phyloP scores from a whole-genome alignment of 805 yeast species.

The Yamadazyma ubonensis region DNA sequence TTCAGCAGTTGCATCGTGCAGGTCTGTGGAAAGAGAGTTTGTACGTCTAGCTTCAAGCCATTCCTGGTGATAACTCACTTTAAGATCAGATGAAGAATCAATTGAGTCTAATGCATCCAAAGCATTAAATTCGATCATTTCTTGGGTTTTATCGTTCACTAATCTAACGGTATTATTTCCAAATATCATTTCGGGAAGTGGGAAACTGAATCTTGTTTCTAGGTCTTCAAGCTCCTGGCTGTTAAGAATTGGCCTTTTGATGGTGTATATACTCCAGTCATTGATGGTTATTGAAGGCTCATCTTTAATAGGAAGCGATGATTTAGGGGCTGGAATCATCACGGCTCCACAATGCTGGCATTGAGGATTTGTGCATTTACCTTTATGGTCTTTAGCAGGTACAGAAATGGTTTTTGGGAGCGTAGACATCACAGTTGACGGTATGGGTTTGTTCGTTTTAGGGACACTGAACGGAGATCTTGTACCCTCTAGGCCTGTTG shows the following conservation, averaged over 20 bases:
- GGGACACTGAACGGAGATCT: slow-evolving; percentile 1
- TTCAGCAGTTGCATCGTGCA: slow-evolving; percentile 22
- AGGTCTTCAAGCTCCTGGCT: slow-evolving; percentile 70
- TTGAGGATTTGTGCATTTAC: slow-evolving; percentile 41
- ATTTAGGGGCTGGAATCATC: slow-evolving; percentile 74
- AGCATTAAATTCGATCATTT: slow-evolving; percentile 67
- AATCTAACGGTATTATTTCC: slow-evolving; percentile 73
- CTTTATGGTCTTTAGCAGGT: slow-evolving; percentile 44
- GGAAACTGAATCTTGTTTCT: slow-evolving; percentile 59
- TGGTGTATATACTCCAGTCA: slow-evolving; percentile 75
- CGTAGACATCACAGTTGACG: neutral
- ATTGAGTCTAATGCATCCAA: slow-evolving; percentile 60
- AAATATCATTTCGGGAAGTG: slow-evolving; percentile 97
- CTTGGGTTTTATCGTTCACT: slow-evolving; percentile 33
- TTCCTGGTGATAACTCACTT: slow-evolving; percentile 81
- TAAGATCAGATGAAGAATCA: slow-evolving; percentile 34
- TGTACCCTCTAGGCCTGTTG: too few relatives aligned
- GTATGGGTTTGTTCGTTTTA: neutral
- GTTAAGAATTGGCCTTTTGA: slow-evolving; percentile 73
- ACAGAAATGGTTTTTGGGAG: slow-evolving; percentile 22
- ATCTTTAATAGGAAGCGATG: slow-evolving; percentile 61
- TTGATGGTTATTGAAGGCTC: slow-evolving; percentile 66
- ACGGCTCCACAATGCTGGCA: slow-evolving; percentile 70
- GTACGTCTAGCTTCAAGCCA: slow-evolving; percentile 55
- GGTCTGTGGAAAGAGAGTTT: slow-evolving; percentile 20